Percentiles rank a stretch among this genome's conserved stretches.
Conservation (phyloP, 192 early-diverging fungal genomes). For the Rhizophagus prolifer region DNA sequence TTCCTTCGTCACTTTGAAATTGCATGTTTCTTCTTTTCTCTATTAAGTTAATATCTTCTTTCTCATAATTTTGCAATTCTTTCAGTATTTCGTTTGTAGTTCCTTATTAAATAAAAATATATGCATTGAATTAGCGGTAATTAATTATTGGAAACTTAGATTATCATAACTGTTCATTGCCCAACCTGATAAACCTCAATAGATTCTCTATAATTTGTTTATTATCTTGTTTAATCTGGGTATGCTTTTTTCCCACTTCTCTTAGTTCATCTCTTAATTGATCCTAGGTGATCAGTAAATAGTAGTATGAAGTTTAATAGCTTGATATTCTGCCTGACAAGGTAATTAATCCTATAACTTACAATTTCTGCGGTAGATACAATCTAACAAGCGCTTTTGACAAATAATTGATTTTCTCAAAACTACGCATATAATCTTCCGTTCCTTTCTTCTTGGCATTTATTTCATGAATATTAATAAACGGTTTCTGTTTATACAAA, state of each 20-base stretch:
- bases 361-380: conserved; percentile 46
- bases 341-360: background rate
- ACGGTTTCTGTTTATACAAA: background rate
- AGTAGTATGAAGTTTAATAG: too few relatives aligned
- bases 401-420: conserved; percentile 71
- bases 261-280: conserved; percentile 55
- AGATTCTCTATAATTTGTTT: conserved; percentile 54
- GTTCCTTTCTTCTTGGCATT: conserved; percentile 77
- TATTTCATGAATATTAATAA: background rate
- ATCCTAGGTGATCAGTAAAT: conserved; percentile 37
- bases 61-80: conserved; percentile 70
- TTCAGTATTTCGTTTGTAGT: conserved; percentile 54
- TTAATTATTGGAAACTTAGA: background rate
- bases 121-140: background rate
- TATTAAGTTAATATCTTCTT: conserved; percentile 79
- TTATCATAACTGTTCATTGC: background rate
- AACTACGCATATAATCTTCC: conserved; percentile 71
- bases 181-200: conserved; percentile 61
- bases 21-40: conserved; percentile 84
- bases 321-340: background rate
- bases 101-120: conserved; percentile 24
- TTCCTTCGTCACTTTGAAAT: conserved; percentile 64
- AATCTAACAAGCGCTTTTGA: conserved; percentile 71
- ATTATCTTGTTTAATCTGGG: conserved; percentile 61
- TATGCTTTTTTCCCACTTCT: conserved; percentile 60